Base-by-base conservation (phyloP, 2,329 filamentous ascomycete species). In the Ceratocystis alfenasii region DNA sequence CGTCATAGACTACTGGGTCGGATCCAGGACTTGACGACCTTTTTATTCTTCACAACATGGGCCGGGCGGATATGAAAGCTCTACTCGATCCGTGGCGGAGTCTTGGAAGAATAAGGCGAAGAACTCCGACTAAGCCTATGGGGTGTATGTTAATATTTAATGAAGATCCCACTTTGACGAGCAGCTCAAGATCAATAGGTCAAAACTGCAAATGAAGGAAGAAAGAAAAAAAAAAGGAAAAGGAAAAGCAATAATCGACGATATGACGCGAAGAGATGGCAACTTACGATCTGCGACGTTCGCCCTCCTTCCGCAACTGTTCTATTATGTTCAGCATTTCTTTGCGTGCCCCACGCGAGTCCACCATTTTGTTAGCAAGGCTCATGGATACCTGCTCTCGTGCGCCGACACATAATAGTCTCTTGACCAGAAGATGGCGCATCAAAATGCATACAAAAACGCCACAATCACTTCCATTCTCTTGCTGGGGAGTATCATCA, bases 391-490 rank as follows among this genome's bases (percentile, higher is more conserved):
- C 88, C 77, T 95, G 96, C 74, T 93, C 86, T 69, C 84, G 83
- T 2, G 88, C 86, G 72, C 90, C 88, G 7, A 89, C 90, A 70
- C 82, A 84, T 67, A 99, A 78, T 28, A 99, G 79, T 66, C 89
- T 81, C 76, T 91, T 92, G 63, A 96, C 80, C 20, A 99, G 81
- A n/a, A 99, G 78, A 76, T 96, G 89, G 62, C 91, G 86, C 92
- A 99, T 99, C 69, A 93, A 82, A 70, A 97, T 83, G 75, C 94
- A 97, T 2, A 99, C 94, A 74, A 92, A 97, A 0, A 99, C 90
- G 20, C 94, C 94, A 71, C 94, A 99, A 75, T 99, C 94, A 73
- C 84, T 93, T 30, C 88, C 86, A 70, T 97, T 97, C 70, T 92
- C 87, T 75, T 99, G 94, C 72, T 95, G 88, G 0, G 94, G 94